These are phyloP conservation scores for Tubosaeta sp. DNA, from an alignment of 768 basidiomycete genomes.

Conservation along the genomic window DNA sequence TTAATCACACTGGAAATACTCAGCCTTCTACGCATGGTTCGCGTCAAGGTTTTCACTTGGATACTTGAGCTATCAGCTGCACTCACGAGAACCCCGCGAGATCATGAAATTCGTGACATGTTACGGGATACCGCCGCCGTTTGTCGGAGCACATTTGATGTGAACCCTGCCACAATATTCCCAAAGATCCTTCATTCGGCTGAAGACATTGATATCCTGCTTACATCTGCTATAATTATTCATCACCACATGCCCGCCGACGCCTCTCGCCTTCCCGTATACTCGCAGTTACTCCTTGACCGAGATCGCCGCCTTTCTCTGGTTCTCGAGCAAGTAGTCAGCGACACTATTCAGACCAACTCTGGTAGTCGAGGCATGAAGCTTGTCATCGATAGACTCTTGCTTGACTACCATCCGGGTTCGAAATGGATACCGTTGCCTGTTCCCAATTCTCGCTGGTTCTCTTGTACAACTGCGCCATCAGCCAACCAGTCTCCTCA, in stretches of 20 bases:
- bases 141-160: constrained; percentile 30
- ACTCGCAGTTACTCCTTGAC: constrained; percentile 23
- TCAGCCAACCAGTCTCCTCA: constrained; percentile 12
- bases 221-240: constrained; percentile 32
- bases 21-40: constrained; percentile 27
- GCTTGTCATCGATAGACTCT: constrained; percentile 26
- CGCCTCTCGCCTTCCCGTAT: not conserved
- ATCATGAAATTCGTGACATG: constrained; percentile 1
- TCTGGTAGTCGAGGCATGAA: constrained; percentile 23
- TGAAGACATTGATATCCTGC: constrained; percentile 25
- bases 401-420: constrained; percentile 27
- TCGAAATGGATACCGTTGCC: constrained; percentile 18
- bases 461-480: constrained; percentile 20
- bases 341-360: constrained; percentile 4
- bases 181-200: constrained; percentile 17
- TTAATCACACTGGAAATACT: constrained; percentile 16
- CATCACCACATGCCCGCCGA: constrained; percentile 27
- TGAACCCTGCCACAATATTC: not conserved
- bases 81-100: constrained; percentile 5
- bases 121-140: constrained; percentile 17
- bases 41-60: constrained; percentile 34
- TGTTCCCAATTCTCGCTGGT: constrained; percentile 28
- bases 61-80: constrained; percentile 27
- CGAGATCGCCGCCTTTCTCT: constrained; percentile 32
- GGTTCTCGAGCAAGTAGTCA: constrained; percentile 20